Evolutionary conservation across 2,329 filamentous ascomycete genomes (phyloP), one percentile per base, ranked within the genome.

Genomic region (Colletotrichum sp.): DNA sequence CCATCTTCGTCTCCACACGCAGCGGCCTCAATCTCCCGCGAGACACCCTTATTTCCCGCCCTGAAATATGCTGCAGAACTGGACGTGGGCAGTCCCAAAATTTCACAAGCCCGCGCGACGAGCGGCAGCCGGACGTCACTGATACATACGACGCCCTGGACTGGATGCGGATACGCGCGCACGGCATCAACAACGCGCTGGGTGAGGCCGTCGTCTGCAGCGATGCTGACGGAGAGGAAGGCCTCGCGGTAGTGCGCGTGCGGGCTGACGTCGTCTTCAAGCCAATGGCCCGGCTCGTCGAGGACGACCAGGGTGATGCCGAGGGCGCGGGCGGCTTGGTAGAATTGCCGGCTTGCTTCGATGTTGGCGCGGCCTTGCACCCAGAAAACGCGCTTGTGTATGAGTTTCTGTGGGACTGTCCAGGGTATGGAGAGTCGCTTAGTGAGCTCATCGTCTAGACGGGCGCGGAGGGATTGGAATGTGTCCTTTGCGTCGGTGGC

Each of bases 121-220:
- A 66, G 71, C 7, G 79, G 69, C 10, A 84, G 52, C 8, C 79
- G 79, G 8, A 77, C 78, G 71, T 87, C 85, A 65, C 79, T 82
- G 60, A 84, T 81, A 16, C 83, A 84, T 9, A 84, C 78, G n/a
- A 87, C 79, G 2, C 85, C 85, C 68, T 87, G 79, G 12, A 87
- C 79, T 3, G 72, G 71, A 2, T 75, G 72, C 13, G 52, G 67
- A 16, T 69, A 69, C 8, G 71, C 55, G 8, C 71, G 65, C 4
- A 86, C 75, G 0, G 82, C 82, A 0, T 80, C 77, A 6, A 82
- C 80, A 21, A 87, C 80, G 2, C 83, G 81, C 9, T 80, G 39
- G 1, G 79, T 26, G 3, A 86, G 78, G 5, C 74, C 79, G 0
- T 75, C 79, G 49, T 84, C 82, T 3, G 66, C 63, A 4, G 71